phyloP scores from a whole-genome alignment of 2,329 filamentous ascomycete species.

The Paraphaeosphaeria minitans region DNA sequence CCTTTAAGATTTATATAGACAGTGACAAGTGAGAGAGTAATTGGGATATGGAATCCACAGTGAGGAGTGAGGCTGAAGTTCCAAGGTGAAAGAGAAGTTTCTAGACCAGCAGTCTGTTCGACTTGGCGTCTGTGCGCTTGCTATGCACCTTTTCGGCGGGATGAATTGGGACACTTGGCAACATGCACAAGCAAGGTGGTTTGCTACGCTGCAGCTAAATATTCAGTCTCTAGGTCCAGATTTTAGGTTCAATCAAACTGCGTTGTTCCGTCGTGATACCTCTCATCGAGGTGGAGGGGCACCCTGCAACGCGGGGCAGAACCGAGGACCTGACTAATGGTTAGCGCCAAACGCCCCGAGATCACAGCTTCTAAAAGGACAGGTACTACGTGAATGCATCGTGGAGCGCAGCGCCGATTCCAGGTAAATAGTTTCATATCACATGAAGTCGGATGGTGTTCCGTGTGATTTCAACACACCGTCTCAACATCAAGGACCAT shows the following conservation, averaged over 20 bases:
- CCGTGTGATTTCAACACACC: no score
- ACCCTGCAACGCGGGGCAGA: constrained; percentile 36
- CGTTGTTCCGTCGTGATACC: neutral
- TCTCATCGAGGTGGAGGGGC: constrained; percentile 25
- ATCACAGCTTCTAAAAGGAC: neutral
- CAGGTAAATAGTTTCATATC: no score
- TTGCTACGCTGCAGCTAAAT: neutral
- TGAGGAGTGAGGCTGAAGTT: constrained; percentile 27
- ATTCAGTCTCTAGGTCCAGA: neutral
- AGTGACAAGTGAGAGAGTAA: neutral
- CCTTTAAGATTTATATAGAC: neutral
- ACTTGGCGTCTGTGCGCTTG: constrained; percentile 10
- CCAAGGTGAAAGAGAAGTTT: constrained; percentile 42
- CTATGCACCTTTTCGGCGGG: neutral
- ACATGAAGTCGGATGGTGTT: no score
- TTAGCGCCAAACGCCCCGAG: neutral
- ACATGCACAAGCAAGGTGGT: neutral
- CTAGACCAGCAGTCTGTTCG: constrained; percentile 29
- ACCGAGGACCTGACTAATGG: neutral
- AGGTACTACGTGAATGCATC: neutral
- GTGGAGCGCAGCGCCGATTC: no score
- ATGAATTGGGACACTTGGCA: no score
- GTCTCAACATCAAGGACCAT: neutral
- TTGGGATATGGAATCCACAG: constrained; percentile 1
- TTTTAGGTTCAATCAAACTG: neutral